A percentile compares a stretch with the other conserved stretches of the same genome.
These are phyloP conservation scores for Amoebophrya sp. DNA, from an alignment of 169 alveolate species.

Conservation along the genomic window DNA sequence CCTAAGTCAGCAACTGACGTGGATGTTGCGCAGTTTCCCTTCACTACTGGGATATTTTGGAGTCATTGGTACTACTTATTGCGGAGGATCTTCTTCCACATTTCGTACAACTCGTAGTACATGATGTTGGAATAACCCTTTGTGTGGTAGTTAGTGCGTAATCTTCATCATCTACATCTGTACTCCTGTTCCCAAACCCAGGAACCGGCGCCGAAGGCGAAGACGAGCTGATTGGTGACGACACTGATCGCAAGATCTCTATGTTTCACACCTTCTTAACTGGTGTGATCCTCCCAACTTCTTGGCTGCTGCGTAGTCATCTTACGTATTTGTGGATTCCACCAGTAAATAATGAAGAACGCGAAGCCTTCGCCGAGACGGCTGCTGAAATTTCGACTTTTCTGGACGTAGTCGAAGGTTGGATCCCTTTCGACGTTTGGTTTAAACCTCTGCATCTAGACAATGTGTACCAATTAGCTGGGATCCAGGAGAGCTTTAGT, in stretches of 20 bases:
- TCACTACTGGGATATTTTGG: background rate
- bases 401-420: background rate
- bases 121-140: no score
- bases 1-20: background rate
- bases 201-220: background rate
- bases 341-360: background rate
- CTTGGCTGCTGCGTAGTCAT: background rate
- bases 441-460: background rate
- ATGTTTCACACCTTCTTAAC: background rate
- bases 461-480: background rate
- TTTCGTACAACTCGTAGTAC: background rate
- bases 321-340: background rate
- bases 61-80: background rate
- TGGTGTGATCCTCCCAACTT: background rate
- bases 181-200: no score
- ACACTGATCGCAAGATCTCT: no score
- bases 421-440: background rate
- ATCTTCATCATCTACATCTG: no score
- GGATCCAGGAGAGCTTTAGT: background rate
- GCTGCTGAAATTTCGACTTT: background rate
- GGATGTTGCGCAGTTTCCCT: background rate
- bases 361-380: background rate
- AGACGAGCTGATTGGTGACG: no score
- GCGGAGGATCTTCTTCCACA: background rate
- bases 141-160: no score